Conservation (phyloP, 345 rosid genomes). For the Excoecaria agallocha region DNA sequence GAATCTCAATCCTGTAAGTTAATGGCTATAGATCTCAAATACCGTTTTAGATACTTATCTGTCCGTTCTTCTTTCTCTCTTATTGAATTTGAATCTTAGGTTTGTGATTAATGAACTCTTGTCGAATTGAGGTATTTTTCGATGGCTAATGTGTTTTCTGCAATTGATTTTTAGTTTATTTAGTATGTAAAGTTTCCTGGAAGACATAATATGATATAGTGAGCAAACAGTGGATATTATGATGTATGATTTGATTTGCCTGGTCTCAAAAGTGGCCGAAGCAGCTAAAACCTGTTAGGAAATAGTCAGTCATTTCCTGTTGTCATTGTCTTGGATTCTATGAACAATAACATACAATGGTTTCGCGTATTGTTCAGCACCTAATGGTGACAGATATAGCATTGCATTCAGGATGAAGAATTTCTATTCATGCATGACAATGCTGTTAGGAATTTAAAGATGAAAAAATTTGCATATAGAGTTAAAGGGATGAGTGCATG, state of each 20-base stretch:
- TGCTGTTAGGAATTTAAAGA: not conserved
- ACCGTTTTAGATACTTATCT: too few species aligned
- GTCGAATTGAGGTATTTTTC: not conserved
- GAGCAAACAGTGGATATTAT: not conserved
- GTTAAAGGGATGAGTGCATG: not conserved
- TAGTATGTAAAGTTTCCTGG: too few species aligned
- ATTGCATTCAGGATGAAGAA: too few species aligned
- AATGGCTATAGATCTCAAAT: conserved; percentile 13
- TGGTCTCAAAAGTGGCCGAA: conserved; percentile 9
- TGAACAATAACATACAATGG: not conserved
- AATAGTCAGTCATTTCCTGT: not conserved
- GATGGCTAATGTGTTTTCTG: not conserved
- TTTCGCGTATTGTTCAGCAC: too few species aligned
- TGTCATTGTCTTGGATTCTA: not conserved
- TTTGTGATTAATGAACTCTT: not conserved
- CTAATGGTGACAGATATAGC: too few species aligned
- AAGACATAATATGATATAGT: too few species aligned
- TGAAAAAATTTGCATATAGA: not conserved
- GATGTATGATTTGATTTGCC: not conserved
- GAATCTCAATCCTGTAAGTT: conserved; percentile 16
- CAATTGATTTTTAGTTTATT: not conserved
- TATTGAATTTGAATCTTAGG: not conserved
- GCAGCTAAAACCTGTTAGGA: conserved; percentile 6
- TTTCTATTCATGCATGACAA: not conserved
- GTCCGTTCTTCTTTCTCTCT: not conserved